Evolutionary conservation across 176 grass and related monocot genomes (phyloP).

Genomic region (Oryza meridionalis): DNA sequence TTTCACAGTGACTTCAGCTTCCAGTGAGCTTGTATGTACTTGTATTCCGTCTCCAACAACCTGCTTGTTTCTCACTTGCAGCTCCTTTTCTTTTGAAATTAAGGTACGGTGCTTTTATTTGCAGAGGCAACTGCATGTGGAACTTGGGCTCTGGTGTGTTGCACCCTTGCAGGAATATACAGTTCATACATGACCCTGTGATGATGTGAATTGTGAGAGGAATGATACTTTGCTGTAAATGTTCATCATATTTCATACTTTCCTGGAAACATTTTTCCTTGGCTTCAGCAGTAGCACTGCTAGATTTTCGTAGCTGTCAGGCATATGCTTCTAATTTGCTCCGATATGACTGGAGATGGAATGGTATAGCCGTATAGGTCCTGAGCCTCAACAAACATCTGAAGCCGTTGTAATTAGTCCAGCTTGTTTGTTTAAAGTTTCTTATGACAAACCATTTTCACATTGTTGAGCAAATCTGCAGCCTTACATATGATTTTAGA

Average conservation of each 20-base stretch:
- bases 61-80: background rate
- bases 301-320: slow-evolving; percentile 44
- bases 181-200: slow-evolving; percentile 39
- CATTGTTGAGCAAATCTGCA: slow-evolving; percentile 40
- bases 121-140: slow-evolving; percentile 44
- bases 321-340: slow-evolving; percentile 52
- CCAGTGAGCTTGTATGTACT: slow-evolving; percentile 53
- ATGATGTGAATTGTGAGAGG: slow-evolving; percentile 46
- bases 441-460: slow-evolving; percentile 31
- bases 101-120: slow-evolving; percentile 37
- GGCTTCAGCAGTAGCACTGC: slow-evolving; percentile 46
- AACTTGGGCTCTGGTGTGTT: slow-evolving; percentile 30
- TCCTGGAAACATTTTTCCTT: slow-evolving; percentile 42
- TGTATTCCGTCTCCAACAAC: background rate
- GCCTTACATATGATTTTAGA: slow-evolving; percentile 52
- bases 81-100: slow-evolving; percentile 22
- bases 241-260: slow-evolving; percentile 53
- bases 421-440: slow-evolving; percentile 42
- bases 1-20: slow-evolving; percentile 30
- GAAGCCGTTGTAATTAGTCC: slow-evolving; percentile 52
- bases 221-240: slow-evolving; percentile 55
- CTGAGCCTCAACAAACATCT: slow-evolving; percentile 31
- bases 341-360: slow-evolving; percentile 40
- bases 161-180: slow-evolving; percentile 45
- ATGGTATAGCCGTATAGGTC: slow-evolving; percentile 32